Conservation (phyloP, 2,329 filamentous ascomycete genomes). For the Cordyceps fumosorosea region DNA sequence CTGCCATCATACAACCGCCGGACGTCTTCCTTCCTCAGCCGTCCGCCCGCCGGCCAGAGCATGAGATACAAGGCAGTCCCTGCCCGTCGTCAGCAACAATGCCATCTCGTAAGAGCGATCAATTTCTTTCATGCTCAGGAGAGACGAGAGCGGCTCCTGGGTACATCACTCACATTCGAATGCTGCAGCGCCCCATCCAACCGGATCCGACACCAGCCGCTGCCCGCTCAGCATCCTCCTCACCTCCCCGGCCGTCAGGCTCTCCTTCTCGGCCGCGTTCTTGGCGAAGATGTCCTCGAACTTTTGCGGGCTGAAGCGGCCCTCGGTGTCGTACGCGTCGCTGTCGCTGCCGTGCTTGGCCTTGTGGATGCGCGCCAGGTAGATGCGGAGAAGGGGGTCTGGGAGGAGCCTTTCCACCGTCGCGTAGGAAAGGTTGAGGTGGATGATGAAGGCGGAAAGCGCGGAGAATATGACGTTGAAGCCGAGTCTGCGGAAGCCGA, state of each 20-base stretch:
- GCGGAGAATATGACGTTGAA: constrained; percentile 30
- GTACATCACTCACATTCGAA: constrained; percentile 19
- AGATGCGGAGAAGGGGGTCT: constrained; percentile 32
- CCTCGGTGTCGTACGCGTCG: constrained; percentile 41
- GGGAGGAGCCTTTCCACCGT: constrained; percentile 31
- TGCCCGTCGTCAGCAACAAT: neutral
- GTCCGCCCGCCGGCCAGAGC: constrained; percentile 46
- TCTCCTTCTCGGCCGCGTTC: constrained; percentile 34
- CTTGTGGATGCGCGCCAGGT: constrained; percentile 32
- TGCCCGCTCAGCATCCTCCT: constrained; percentile 32
- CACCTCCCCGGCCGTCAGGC: constrained; percentile 31
- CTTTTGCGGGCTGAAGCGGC: constrained; percentile 40
- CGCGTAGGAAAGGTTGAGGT: constrained; percentile 38
- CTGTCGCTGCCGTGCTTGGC: constrained; percentile 41
- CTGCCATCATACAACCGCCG: constrained; percentile 21
- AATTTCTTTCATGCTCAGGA: too few relatives aligned
- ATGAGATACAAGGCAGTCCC: constrained; percentile 38
- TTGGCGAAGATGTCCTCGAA: constrained; percentile 47
- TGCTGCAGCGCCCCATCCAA: constrained; percentile 26
- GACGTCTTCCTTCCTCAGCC: constrained; percentile 49
- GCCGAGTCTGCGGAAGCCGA: constrained; percentile 32
- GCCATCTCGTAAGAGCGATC: neutral
- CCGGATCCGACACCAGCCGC: constrained; percentile 34
- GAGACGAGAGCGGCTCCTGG: too few relatives aligned
- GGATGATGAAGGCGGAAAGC: constrained; percentile 33